Evolutionary conservation across 2,329 filamentous ascomycete genomes (phyloP).

Genomic region (Diaporthe sp.): DNA sequence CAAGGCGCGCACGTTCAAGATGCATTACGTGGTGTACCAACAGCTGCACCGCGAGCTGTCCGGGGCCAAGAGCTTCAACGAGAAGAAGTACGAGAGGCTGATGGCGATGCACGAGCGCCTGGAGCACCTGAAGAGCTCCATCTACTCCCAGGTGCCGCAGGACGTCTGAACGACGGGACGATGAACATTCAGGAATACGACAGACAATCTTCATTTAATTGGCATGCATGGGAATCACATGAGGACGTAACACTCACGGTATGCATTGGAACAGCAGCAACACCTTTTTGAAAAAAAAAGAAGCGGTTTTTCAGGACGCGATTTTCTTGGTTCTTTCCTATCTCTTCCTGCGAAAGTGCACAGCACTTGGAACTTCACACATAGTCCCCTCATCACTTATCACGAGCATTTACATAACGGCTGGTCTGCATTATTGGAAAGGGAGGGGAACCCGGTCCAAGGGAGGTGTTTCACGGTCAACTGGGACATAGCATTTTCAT

Average conservation of each 20-base stretch:
- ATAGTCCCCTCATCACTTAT: background rate
- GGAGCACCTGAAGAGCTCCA: constrained; percentile 69
- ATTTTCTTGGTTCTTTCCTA: constrained; percentile 23
- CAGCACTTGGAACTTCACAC: background rate
- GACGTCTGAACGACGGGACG: constrained; percentile 45
- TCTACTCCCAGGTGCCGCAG: constrained; percentile 57
- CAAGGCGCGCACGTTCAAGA: constrained; percentile 68
- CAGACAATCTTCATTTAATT: constrained; percentile 23
- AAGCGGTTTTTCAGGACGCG: background rate
- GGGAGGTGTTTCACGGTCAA: constrained; percentile 26
- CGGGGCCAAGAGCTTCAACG: constrained; percentile 62
- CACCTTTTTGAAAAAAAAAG: background rate
- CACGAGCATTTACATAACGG: constrained; percentile 38
- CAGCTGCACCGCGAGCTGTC: constrained; percentile 68
- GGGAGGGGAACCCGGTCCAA: background rate
- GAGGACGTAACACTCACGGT: constrained; percentile 2
- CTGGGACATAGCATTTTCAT: constrained; percentile 33
- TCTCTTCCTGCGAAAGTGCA: constrained; percentile 24
- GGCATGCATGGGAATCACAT: constrained; percentile 1
- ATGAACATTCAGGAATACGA: constrained; percentile 1
- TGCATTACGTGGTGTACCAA: constrained; percentile 68
- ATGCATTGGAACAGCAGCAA: constrained; percentile 26
- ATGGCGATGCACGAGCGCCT: constrained; percentile 67
- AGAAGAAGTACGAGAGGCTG: constrained; percentile 63
- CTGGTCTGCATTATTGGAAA: constrained; percentile 33